A percentile compares a stretch with the other conserved stretches of the same genome.
phyloP scores from a whole-genome alignment of 2,329 filamentous ascomycete species.

The Ophiocordyceps camponoti-floridani region DNA sequence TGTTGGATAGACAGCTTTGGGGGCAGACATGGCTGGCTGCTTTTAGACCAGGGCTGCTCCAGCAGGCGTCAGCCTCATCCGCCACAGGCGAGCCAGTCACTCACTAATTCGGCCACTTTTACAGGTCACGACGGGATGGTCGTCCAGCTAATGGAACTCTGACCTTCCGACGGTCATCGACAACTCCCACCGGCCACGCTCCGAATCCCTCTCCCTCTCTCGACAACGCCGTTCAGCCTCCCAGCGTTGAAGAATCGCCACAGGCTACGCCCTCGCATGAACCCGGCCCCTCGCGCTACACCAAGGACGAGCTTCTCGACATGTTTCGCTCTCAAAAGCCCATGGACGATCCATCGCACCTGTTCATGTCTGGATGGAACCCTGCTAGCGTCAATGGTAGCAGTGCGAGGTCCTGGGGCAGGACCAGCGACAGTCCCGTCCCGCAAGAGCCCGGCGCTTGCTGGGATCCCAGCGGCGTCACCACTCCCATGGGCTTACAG shows the following conservation, averaged over 20 bases:
- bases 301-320: constrained; percentile 60
- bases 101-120: not conserved
- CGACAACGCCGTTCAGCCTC: constrained; percentile 21
- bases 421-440: constrained; percentile 53
- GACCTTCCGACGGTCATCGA: constrained; percentile 46
- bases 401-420: constrained; percentile 53
- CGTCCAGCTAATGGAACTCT: constrained; percentile 43
- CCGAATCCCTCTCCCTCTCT: constrained; percentile 17
- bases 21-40: not conserved
- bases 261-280: constrained; percentile 12
- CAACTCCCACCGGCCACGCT: constrained; percentile 29
- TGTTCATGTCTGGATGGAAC: constrained; percentile 66
- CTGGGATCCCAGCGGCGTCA: constrained; percentile 61
- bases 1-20: not conserved
- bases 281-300: constrained; percentile 42
- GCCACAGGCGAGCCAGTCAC: not conserved
- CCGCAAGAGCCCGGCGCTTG: constrained; percentile 77
- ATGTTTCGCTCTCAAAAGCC: constrained; percentile 42
- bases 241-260: constrained; percentile 14
- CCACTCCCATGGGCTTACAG: constrained; percentile 53
- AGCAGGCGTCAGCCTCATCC: not conserved
- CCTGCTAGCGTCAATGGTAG: constrained; percentile 52
- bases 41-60: not conserved
- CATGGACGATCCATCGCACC: constrained; percentile 35
- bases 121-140: constrained; percentile 39